These are phyloP conservation scores for Scolecobasidium constrictum DNA, from an alignment of 2,329 filamentous ascomycete species.

Conservation along the genomic window DNA sequence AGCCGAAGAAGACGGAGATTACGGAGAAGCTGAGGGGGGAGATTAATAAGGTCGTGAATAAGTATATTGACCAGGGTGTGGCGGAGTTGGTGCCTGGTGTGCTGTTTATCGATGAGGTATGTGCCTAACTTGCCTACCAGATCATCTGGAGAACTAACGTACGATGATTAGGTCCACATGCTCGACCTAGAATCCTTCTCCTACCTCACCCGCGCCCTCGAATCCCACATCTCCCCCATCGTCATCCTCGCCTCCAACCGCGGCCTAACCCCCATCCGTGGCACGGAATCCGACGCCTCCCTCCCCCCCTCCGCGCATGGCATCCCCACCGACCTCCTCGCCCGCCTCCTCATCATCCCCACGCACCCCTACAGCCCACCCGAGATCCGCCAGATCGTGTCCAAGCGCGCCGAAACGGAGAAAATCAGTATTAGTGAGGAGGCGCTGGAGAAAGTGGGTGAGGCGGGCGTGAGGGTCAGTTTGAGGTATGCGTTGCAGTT, in stretches of 20 bases:
- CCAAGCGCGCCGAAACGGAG: constrained; percentile 73
- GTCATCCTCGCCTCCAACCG: constrained; percentile 96
- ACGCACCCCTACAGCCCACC: constrained; percentile 79
- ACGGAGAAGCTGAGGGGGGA: constrained; percentile 92
- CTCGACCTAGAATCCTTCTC: constrained; percentile 99
- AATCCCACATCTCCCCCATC: constrained; percentile 88
- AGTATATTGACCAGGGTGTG: constrained; percentile 97
- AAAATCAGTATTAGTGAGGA: constrained; percentile 67
- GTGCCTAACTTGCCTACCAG: constrained; percentile 15
- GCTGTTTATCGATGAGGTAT: constrained; percentile 94
- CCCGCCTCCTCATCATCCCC: constrained; percentile 88
- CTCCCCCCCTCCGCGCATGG: constrained; percentile 64
- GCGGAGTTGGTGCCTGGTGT: constrained; percentile 97
- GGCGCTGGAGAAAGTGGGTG: constrained; percentile 76
- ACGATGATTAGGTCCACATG: constrained; percentile 72
- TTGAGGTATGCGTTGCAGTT: constrained; percentile 89
- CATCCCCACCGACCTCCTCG: constrained; percentile 85
- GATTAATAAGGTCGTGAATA: constrained; percentile 99
- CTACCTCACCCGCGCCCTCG: constrained; percentile 95
- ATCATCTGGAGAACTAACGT: constrained; percentile 13
- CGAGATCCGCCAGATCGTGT: constrained; percentile 88
- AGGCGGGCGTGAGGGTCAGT: constrained; percentile 80
- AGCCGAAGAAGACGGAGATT: constrained; percentile 98
- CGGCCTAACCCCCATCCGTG: constrained; percentile 84
- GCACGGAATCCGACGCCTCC: constrained; percentile 49